Conservation (phyloP, 1,139 yeast genomes). For the Debaryomycetaceae sp. region DNA sequence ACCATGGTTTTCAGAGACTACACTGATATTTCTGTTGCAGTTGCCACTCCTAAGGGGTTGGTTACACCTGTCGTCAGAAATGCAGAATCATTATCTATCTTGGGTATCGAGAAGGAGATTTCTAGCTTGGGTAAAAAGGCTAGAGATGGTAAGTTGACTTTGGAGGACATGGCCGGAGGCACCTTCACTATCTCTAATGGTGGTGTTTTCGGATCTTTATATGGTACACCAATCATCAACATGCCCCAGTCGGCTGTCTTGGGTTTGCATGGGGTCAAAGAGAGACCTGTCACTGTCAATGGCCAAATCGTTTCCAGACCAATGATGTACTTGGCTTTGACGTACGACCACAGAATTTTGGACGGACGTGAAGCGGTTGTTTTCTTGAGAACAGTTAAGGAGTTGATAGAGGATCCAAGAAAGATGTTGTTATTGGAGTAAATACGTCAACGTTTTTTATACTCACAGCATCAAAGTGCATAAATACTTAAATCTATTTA, state of each 20-base stretch:
- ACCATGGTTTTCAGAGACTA: conserved; percentile 95
- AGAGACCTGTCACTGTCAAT: conserved; percentile 94
- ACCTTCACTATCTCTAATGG: conserved; percentile 99
- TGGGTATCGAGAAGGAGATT: conserved; percentile 90
- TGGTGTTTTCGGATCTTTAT: conserved; percentile 96
- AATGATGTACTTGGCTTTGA: conserved; percentile 98
- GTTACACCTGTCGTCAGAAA: conserved; percentile 98
- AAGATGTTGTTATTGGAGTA: conserved; percentile 80
- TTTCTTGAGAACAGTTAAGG: conserved; percentile 93
- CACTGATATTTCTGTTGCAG: conserved; percentile 94
- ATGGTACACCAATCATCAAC: conserved; percentile 98
- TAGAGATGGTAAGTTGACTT: conserved; percentile 91
- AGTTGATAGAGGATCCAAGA: conserved; percentile 97
- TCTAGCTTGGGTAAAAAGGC: conserved; percentile 83
- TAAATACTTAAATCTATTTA: neutral
- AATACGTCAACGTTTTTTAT: conserved; percentile 4
- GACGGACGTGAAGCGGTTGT: conserved; percentile 99
- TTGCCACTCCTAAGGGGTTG: conserved; percentile 98
- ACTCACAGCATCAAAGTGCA: neutral
- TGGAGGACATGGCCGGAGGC: conserved; percentile 99
- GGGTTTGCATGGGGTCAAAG: conserved; percentile 96
- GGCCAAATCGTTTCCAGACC: conserved; percentile 97
- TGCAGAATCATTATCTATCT: conserved; percentile 85
- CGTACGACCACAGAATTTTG: conserved; percentile 96
- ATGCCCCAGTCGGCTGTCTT: conserved; percentile 97